These are phyloP conservation scores for Stemphylium vesicarium DNA, from an alignment of 2,329 filamentous ascomycete genomes.

Conservation along the genomic window DNA sequence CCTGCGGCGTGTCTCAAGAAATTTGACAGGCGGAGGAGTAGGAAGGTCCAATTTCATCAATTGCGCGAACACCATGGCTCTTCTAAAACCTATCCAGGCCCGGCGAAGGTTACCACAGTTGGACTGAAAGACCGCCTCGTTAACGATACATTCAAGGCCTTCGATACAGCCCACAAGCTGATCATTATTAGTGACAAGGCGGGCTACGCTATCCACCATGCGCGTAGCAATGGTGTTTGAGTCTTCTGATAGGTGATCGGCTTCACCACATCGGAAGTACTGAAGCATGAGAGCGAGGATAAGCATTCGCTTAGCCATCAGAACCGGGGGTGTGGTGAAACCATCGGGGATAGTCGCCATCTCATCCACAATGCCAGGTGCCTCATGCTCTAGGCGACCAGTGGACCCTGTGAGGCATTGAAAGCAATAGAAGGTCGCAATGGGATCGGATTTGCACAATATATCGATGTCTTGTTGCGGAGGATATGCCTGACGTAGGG, in stretches of 20 bases:
- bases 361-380: constrained; percentile 5
- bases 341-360: constrained; percentile 12
- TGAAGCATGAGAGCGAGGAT: constrained; percentile 40
- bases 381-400: constrained; percentile 12
- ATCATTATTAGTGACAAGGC: constrained; percentile 46
- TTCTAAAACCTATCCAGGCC: constrained; percentile 48
- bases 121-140: constrained; percentile 50
- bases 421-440: constrained; percentile 12
- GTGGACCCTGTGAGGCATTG: constrained; percentile 14
- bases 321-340: constrained; percentile 31
- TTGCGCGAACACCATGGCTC: constrained; percentile 52
- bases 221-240: constrained; percentile 31
- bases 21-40: constrained; percentile 6
- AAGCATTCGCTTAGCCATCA: constrained; percentile 45
- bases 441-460: constrained; percentile 16
- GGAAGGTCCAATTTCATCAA: constrained; percentile 50
- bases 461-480: constrained; percentile 16
- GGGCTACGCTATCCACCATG: constrained; percentile 36
- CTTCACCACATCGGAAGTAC: constrained; percentile 11
- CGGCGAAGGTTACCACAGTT: constrained; percentile 52
- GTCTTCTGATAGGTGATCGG: constrained; percentile 30
- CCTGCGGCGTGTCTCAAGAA: constrained; percentile 5
- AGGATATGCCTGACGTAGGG: constrained; percentile 16
- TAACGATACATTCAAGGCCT: constrained; percentile 50
- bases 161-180: constrained; percentile 48